Evolutionary conservation across 441 rosid genomes (phyloP).

Genomic region (Brassica balearica): DNA sequence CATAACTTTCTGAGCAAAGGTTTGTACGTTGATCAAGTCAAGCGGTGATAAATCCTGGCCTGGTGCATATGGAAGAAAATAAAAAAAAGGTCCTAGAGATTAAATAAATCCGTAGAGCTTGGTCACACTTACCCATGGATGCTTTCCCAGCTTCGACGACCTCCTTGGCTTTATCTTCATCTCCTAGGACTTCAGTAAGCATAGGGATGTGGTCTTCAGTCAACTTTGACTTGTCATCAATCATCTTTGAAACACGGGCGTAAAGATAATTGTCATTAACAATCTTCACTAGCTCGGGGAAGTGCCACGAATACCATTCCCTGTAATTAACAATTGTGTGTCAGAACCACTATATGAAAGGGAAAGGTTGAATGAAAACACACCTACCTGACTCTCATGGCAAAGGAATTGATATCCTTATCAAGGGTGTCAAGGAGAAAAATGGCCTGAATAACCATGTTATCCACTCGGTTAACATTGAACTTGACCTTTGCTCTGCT

Average conservation of each 20-base stretch:
- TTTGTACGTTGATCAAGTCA: slow-evolving; percentile 87
- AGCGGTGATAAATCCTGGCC: slow-evolving; percentile 91
- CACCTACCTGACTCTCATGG: background rate
- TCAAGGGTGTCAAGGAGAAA: background rate
- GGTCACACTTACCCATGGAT: background rate
- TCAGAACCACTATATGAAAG: background rate
- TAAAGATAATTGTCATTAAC: background rate
- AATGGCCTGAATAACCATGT: background rate
- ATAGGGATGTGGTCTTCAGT: slow-evolving; percentile 1
- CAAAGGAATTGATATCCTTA: slow-evolving; percentile 1
- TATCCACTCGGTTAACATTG: background rate
- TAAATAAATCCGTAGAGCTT: background rate
- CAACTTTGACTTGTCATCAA: background rate
- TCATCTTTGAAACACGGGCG: slow-evolving; percentile 13
- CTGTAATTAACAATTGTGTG: background rate
- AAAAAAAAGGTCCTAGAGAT: background rate
- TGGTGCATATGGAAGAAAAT: slow-evolving; percentile 40
- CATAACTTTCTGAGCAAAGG: slow-evolving; percentile 87
- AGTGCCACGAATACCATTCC: slow-evolving; percentile 12
- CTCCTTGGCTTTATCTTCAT: slow-evolving; percentile 8
- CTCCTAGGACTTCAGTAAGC: slow-evolving; percentile 2
- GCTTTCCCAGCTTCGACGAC: slow-evolving; percentile 6
- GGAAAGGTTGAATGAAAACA: background rate
- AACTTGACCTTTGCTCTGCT: slow-evolving; percentile 7
- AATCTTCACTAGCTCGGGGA: slow-evolving; percentile 3